Evolutionary conservation across 139 green algal genomes (phyloP), one percentile per base, ranked within the genome.

Genomic region (Diplosphaera chodatii): DNA sequence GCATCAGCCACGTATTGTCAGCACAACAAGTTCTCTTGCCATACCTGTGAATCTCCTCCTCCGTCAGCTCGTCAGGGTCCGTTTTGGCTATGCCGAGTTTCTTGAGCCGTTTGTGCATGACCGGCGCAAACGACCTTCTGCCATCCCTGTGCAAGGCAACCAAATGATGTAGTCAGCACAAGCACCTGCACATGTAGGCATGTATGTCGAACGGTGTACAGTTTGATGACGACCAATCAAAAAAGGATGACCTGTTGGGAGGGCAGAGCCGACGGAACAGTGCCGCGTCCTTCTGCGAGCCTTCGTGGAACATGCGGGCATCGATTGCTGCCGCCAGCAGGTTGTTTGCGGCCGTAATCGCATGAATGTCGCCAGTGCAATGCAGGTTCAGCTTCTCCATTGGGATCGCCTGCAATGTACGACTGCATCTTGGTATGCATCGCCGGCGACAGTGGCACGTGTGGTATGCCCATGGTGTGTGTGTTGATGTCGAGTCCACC

Each of bases 311-410:
- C 73, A 97, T 94, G 77, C 94, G 90, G 27, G 90, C 82, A 73
- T 99, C 95, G 28, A 99, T 93, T 41, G 94, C 93, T 21, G 95
- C 92, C 18, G 92, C 92, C 62, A 98, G 81, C 66, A 98, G 91
- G 86, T 99, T 99, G 84, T 97, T 99, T 67, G 95, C 93, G 25
- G 93, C 92, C 31, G 88, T 95, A 83, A 99, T 97, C 74, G 94
- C 93, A 82, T 98, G 94, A 77, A 99, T 97, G 86, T 99, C 94
- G 30, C 91, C 90, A 4, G 95, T 99, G 40, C 98, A 73, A 81
- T 99, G 95, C 77, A 98, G 90, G 80, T 95, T 94, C 71, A 94
- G 86, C 77, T 92, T 84, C 66, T 94, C 87, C 90, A 96, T 95
- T 73, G 91, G 92, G 55, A 97, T 89, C 21, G 96, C 87, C 80